Evolutionary conservation across 331 rosid genomes (phyloP).

Genomic region (Malus hybrid): DNA sequence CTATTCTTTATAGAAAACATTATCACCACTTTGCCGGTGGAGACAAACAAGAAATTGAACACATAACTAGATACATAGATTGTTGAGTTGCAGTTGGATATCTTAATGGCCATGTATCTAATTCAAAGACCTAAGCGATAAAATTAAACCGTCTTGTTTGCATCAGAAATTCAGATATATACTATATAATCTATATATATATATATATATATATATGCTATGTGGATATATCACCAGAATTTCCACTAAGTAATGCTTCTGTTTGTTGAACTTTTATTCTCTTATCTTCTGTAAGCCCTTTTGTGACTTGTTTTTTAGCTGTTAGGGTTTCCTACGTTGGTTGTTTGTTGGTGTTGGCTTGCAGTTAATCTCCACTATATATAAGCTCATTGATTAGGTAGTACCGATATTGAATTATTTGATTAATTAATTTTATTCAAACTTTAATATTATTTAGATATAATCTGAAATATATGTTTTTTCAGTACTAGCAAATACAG

Average conservation of each 20-base stretch:
- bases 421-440: background rate
- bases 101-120: too few species aligned
- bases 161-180: background rate
- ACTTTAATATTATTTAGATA: too few species aligned
- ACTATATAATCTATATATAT: too few species aligned
- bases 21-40: too few species aligned
- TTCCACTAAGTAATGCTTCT: background rate
- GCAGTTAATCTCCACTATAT: too few species aligned
- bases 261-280: background rate
- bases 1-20: too few species aligned
- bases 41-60: too few species aligned
- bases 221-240: background rate
- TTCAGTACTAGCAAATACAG: background rate
- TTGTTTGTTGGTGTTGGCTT: background rate
- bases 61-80: too few species aligned
- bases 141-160: background rate
- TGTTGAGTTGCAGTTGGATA: too few species aligned
- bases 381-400: background rate
- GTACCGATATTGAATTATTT: background rate
- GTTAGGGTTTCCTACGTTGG: background rate
- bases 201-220: background rate
- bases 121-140: background rate
- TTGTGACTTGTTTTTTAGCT: background rate
- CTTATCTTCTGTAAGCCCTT: background rate
- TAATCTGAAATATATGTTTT: background rate